phyloP scores from a whole-genome alignment of 371 early-diverging fungal genomes.

The Mortierella sp. region DNA sequence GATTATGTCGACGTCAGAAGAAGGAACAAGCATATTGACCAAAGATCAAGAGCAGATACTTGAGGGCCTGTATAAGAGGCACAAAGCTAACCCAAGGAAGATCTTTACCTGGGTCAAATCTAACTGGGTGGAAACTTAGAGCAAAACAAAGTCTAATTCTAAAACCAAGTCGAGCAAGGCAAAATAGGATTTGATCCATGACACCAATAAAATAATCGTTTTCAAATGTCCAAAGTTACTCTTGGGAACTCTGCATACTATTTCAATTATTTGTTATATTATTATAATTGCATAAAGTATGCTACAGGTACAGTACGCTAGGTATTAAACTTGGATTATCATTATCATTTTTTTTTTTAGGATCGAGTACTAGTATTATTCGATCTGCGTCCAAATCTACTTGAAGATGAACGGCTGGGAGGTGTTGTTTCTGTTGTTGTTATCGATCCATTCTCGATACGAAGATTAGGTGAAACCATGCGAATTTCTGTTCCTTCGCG shows the following conservation, averaged over 20 bases:
- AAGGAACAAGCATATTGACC: slow-evolving; percentile 4
- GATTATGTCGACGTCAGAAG: slow-evolving; percentile 25
- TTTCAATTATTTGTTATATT: neutral
- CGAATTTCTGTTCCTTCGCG: slow-evolving; percentile 45
- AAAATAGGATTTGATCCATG: slow-evolving; percentile 4
- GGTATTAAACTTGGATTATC: too few relatives aligned
- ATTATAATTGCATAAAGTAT: too few relatives aligned
- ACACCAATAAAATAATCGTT: too few relatives aligned
- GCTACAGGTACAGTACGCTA: too few relatives aligned
- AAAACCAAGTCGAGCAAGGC: slow-evolving; percentile 15
- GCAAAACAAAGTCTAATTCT: slow-evolving; percentile 8
- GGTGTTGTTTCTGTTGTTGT: slow-evolving; percentile 3
- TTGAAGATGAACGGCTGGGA: slow-evolving; percentile 18
- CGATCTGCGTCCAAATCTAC: slow-evolving; percentile 40
- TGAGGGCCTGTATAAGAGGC: slow-evolving; percentile 17
- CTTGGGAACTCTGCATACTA: neutral
- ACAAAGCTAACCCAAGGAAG: slow-evolving; percentile 37
- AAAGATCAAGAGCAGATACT: slow-evolving; percentile 30
- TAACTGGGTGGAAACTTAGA: slow-evolving; percentile 19
- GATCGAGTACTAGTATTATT: slow-evolving; percentile 29
- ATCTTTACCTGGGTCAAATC: slow-evolving; percentile 38
- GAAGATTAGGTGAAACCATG: slow-evolving; percentile 47
- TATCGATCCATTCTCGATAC: slow-evolving; percentile 38
- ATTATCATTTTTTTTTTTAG: neutral
- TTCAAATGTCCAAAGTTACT: too few relatives aligned